Evolutionary conservation across 2,329 filamentous ascomycete species (phyloP), one percentile per base, ranked within the genome.

Genomic region (Aspergillus fumigatiaffinis): DNA sequence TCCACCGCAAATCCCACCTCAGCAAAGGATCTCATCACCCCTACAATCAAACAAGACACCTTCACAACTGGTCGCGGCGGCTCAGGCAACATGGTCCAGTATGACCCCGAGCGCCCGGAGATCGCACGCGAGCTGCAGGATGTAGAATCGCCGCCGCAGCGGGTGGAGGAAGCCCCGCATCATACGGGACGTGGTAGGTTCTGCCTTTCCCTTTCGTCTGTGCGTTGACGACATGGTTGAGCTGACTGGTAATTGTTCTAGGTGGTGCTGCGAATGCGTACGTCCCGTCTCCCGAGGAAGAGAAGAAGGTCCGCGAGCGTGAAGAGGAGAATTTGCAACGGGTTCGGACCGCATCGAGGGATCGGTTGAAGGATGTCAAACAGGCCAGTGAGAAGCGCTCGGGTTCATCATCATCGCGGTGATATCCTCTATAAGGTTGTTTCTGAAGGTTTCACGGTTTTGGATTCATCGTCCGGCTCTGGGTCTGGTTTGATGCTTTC

Each of bases 31-130:
- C 85, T 96, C 61, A 79, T 87, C 67, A 96, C 92, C 1, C 92
- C 92, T 1, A 89, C 85, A 12, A 84, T 97, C 71, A 96, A 95
- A 78, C 84, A 84, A 50, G 78, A 89, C n/a, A 81, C 90, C 63
- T 92, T 93, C 70, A 96, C 92, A 21, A 97, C 92, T 3, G 92
- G 92, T 56, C 89, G 92, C 52, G 92, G 92, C 55, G 92, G 92
- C 60, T 87, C 84, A 4, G 92, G 92, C 59, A 96, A 96, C 79
- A 96, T 96, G 88, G 86, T 89, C 50, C 87, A 88, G 70, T 85
- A 85, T 61, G 88, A 94, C 66, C 85, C 87, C 3, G 77, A 80
- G 46, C 85, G 78, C 61, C 82, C 85, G 8, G 81, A 83, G 60
- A 70, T 90, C 71, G 91, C 92, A 38, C 88, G 92, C 61, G 81